Evolutionary conservation across 2,329 filamentous ascomycete species (phyloP).

Genomic region (Fusarium veterinarium): DNA sequence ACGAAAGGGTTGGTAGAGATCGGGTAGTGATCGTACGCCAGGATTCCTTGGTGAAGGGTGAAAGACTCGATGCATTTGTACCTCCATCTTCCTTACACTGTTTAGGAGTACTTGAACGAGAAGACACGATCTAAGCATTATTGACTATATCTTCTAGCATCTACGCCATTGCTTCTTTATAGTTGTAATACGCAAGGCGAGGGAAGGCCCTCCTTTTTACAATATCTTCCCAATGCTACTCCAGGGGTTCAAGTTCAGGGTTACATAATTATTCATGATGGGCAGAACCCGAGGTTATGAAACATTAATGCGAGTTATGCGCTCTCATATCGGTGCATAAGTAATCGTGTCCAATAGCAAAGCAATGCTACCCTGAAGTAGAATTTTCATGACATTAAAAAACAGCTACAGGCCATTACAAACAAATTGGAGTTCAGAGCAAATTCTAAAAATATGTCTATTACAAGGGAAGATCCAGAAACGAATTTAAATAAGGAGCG

Average conservation of each 20-base stretch:
- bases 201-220: fast-evolving
- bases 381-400: fast-evolving
- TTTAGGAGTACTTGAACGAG: background rate
- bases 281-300: fast-evolving
- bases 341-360: background rate
- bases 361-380: fast-evolving
- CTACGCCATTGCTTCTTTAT: fast-evolving
- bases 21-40: background rate
- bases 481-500: background rate
- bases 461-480: background rate
- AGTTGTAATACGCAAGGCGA: fast-evolving
- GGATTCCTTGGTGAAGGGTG: background rate
- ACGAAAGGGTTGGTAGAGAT: background rate
- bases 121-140: background rate
- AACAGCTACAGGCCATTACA: fast-evolving
- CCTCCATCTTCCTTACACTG: fast-evolving
- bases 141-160: background rate
- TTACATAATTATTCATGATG: background rate
- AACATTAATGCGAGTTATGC: background rate
- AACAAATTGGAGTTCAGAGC: fast-evolving
- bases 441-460: fast-evolving
- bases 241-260: background rate
- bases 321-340: fast-evolving
- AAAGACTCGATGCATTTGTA: too few relatives aligned
- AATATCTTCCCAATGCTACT: background rate